Conservation (phyloP, 2,329 filamentous ascomycete species). For the Chrysosporium queenslandicum region DNA sequence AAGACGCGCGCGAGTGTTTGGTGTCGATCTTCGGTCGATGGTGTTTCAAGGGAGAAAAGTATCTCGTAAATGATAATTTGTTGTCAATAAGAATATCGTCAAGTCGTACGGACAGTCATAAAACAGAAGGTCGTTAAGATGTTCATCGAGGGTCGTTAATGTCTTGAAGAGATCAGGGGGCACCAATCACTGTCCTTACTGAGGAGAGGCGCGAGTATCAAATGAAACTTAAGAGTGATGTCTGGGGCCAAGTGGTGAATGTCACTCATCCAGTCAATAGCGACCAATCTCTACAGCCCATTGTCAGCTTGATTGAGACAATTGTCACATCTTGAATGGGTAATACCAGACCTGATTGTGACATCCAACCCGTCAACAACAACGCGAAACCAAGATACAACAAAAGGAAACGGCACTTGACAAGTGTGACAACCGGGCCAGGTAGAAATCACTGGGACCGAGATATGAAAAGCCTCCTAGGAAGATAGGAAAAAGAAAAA, state of each 20-base stretch:
- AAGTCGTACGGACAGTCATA: slow-evolving; percentile 7
- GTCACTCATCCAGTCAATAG: neutral
- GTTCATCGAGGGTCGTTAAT: slow-evolving; percentile 7
- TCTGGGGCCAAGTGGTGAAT: neutral
- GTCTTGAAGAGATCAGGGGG: neutral
- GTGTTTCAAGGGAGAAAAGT: neutral
- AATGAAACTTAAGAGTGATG: slow-evolving; percentile 1
- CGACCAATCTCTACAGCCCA: neutral
- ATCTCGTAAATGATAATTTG: neutral
- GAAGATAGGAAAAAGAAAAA: slow-evolving; percentile 1
- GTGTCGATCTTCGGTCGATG: too few species aligned
- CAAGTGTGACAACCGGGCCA: neutral
- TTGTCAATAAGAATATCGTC: slow-evolving; percentile 1
- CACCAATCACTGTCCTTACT: neutral
- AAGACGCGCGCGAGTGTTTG: neutral
- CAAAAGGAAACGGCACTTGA: slow-evolving; percentile 8
- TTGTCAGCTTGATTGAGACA: slow-evolving; percentile 3
- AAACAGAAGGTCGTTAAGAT: slow-evolving; percentile 2
- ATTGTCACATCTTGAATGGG: slow-evolving; percentile 2
- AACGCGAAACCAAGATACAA: neutral
- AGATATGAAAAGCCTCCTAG: neutral
- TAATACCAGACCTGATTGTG: slow-evolving; percentile 1
- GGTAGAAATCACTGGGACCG: neutral
- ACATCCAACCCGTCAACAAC: neutral
- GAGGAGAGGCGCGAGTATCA: neutral